Evolutionary conservation across 176 grass and related monocot genomes (phyloP).

Genomic region (maize (Zea mays)): DNA sequence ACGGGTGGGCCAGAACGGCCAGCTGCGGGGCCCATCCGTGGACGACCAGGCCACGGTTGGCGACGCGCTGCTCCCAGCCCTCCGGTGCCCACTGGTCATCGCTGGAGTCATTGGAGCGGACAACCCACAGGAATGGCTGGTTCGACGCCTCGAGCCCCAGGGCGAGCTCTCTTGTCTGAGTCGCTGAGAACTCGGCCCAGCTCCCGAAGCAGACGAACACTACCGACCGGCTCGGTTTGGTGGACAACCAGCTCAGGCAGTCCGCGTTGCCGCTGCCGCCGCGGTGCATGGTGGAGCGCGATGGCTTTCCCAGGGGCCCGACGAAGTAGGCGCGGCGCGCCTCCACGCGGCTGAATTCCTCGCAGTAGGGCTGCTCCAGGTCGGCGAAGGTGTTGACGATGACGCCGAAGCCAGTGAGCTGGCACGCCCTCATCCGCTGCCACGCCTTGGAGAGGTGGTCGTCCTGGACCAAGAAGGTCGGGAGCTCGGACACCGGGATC

Average conservation of each 20-base stretch:
- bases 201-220: slow-evolving; percentile 87
- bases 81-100: slow-evolving; percentile 36
- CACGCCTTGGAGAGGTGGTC: slow-evolving; percentile 54
- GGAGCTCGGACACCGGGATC: slow-evolving; percentile 73
- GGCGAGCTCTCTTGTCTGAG: slow-evolving; percentile 60
- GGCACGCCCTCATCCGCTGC: slow-evolving; percentile 49
- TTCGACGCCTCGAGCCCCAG: slow-evolving; percentile 65
- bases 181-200: slow-evolving; percentile 53
- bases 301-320: slow-evolving; percentile 48
- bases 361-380: slow-evolving; percentile 69
- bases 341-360: slow-evolving; percentile 56
- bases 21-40: slow-evolving; percentile 77
- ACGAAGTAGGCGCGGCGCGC: slow-evolving; percentile 70
- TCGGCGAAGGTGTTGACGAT: slow-evolving; percentile 73
- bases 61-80: slow-evolving; percentile 64
- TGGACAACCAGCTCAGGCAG: slow-evolving; percentile 68
- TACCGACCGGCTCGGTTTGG: slow-evolving; percentile 50
- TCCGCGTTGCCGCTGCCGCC: slow-evolving; percentile 31
- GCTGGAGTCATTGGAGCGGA: slow-evolving; percentile 32
- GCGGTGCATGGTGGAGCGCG: slow-evolving; percentile 18
- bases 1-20: slow-evolving; percentile 58
- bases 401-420: slow-evolving; percentile 59
- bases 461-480: slow-evolving; percentile 52
- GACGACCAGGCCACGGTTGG: slow-evolving; percentile 47
- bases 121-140: slow-evolving; percentile 68